Percentiles rank a stretch among this genome's conserved stretches.
Evolutionary conservation across 1,284 basidiomycete species (phyloP).

Genomic region (Microbotryum silenes-acaulis): DNA sequence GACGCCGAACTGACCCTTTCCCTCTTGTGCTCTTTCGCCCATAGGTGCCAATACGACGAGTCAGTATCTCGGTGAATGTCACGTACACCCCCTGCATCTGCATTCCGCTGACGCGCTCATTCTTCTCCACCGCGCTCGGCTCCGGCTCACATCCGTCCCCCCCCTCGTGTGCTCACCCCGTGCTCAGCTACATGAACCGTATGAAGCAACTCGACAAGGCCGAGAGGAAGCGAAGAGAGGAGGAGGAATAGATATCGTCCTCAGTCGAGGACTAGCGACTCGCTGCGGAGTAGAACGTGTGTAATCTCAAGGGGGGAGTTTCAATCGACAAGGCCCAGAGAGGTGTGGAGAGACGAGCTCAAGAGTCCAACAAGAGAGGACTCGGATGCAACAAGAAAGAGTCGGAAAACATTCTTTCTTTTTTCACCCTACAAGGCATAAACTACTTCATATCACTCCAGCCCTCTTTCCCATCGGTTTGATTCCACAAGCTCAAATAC

Average conservation of each 20-base stretch:
- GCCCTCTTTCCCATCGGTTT: conserved; percentile 11
- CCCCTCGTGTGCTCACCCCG: background rate
- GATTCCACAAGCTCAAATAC: conserved; percentile 49
- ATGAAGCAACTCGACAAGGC: conserved; percentile 30
- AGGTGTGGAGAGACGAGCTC: no score
- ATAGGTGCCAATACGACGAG: conserved; percentile 38
- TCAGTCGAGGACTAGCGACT: no score
- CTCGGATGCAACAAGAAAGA: no score
- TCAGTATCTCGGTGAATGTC: conserved; percentile 5
- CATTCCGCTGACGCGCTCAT: background rate
- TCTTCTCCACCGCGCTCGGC: background rate
- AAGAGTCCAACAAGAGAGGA: no score
- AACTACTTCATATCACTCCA: conserved; percentile 12
- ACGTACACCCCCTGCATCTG: background rate
- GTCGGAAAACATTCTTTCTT: background rate
- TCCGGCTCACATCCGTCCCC: background rate
- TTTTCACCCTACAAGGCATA: background rate
- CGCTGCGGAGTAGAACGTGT: no score
- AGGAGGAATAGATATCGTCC: conserved; percentile 5
- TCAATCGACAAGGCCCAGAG: no score
- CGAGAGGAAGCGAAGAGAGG: conserved; percentile 5
- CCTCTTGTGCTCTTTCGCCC: background rate
- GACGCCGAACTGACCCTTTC: background rate
- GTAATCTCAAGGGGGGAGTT: no score
- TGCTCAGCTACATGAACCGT: conserved; percentile 29